Base-by-base conservation (phyloP, 495 filamentous ascomycete species). In the Tuber umbilicatum region DNA sequence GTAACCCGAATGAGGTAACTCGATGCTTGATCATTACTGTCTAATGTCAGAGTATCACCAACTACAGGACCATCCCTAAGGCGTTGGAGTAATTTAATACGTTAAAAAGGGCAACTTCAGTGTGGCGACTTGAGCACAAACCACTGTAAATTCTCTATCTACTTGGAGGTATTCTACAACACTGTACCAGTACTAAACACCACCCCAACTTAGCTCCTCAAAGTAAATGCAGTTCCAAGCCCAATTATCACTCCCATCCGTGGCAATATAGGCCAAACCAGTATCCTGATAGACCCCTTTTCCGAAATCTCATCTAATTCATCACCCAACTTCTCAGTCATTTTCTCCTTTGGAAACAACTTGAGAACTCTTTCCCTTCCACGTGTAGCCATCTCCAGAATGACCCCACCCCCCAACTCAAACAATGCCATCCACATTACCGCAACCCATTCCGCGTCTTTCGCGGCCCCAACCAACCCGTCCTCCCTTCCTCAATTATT, bases 391-490 rank as follows among this genome's bases (percentile, higher is more conserved):
- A 97, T 94, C 41, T 82, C 82, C 16, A 84, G 81, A 39, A 90
- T 71, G 41, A 91, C 85, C n/a, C 82, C 80, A 19, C 84, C 81
- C 6, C 82, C 81, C 81, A 90, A 81, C 27, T 84, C 85, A 71
- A 90, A 86, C 16, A 97, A 83, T n/a, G 89, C 92, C 64, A 85
- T 86, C 27, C 88, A 84, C 87, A 97, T 96, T 7, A 97, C 91
- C 6, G 85, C 85, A 0, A 89, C 91, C 95, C 95, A 99, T 50
- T 87, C 86, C 0, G 86, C 84, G 9, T 88, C 84, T 1, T 90
- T 85, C 12, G 84, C 87, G 90, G 89, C 19, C 94, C 85, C 75
- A 97, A 86, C 94, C 94, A 99, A 73, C 95, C 95, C 3, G 94
- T 97, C 82, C 89, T 85, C 17, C 90, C 92, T 69, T 97, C 92